Evolutionary conservation across 306 rosid species (phyloP).

Genomic region (Prinsepia uniflora): DNA sequence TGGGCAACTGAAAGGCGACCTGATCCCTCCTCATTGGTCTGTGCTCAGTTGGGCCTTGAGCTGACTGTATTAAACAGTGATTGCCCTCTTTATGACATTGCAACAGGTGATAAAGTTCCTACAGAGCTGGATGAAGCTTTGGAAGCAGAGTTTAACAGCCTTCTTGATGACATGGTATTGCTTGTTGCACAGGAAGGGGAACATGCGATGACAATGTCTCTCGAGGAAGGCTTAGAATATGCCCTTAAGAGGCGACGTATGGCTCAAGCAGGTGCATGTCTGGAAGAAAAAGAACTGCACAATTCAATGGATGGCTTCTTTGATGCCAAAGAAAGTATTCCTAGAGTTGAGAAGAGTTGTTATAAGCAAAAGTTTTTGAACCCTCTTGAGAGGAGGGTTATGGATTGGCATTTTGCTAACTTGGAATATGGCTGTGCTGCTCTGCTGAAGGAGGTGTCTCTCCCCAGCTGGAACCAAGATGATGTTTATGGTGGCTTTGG

Average conservation of each 20-base stretch:
- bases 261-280: conserved; percentile 38
- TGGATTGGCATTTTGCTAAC: conserved; percentile 99
- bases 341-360: conserved; percentile 25
- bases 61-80: conserved; percentile 89
- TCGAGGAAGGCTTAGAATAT: conserved; percentile 95
- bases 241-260: conserved; percentile 73
- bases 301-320: conserved; percentile 29
- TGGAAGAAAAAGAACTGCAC: conserved; percentile 43
- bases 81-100: conserved; percentile 91
- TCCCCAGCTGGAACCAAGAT: conserved; percentile 98
- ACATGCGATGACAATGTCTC: conserved; percentile 82
- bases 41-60: conserved; percentile 94
- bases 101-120: conserved; percentile 80
- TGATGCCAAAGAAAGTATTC: conserved; percentile 27
- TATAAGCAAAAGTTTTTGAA: conserved; percentile 55
- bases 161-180: conserved; percentile 89
- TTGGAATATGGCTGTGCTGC: conserved; percentile 99
- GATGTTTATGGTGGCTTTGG: conserved; percentile 99
- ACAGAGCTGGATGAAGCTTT: conserved; percentile 84
- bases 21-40: conserved; percentile 93
- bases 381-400: conserved; percentile 95
- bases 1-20: conserved; percentile 97
- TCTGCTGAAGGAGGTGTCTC: conserved; percentile 84
- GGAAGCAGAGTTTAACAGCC: conserved; percentile 95
- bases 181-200: conserved; percentile 86